phyloP scores from a whole-genome alignment of 2,329 filamentous ascomycete species.

The Alternaria ventricosa region DNA sequence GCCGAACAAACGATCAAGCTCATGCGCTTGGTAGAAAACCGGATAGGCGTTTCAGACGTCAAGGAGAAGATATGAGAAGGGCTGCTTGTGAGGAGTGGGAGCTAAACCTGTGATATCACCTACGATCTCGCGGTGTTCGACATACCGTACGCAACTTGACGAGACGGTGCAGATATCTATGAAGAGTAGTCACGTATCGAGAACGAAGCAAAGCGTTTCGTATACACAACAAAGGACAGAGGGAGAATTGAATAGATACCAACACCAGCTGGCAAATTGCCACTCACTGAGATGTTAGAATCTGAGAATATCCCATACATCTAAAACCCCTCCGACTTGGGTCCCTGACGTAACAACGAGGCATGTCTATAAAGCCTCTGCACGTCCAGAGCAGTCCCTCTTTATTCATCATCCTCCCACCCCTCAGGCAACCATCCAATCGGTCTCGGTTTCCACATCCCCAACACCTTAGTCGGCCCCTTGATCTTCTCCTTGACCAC shows the following conservation, averaged over 20 bases:
- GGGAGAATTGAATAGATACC: background rate
- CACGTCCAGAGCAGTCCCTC: background rate
- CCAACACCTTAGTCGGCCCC: constrained; percentile 41
- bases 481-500: constrained; percentile 12
- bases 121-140: background rate
- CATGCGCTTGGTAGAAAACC: constrained; percentile 77
- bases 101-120: background rate
- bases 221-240: too few relatives aligned
- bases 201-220: background rate
- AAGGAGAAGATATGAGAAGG: constrained; percentile 54
- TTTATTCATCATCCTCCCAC: constrained; percentile 35
- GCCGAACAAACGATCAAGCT: constrained; percentile 98
- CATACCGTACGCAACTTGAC: background rate
- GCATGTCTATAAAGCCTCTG: background rate
- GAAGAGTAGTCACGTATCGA: background rate
- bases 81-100: background rate
- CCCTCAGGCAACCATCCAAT: constrained; percentile 39
- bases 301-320: background rate
- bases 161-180: background rate
- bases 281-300: background rate
- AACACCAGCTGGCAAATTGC: background rate
- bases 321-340: background rate
- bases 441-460: constrained; percentile 40
- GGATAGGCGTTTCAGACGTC: constrained; percentile 57
- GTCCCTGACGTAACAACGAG: background rate